phyloP scores from a whole-genome alignment of 768 basidiomycete genomes.

The Mrakia hoshinonis region DNA sequence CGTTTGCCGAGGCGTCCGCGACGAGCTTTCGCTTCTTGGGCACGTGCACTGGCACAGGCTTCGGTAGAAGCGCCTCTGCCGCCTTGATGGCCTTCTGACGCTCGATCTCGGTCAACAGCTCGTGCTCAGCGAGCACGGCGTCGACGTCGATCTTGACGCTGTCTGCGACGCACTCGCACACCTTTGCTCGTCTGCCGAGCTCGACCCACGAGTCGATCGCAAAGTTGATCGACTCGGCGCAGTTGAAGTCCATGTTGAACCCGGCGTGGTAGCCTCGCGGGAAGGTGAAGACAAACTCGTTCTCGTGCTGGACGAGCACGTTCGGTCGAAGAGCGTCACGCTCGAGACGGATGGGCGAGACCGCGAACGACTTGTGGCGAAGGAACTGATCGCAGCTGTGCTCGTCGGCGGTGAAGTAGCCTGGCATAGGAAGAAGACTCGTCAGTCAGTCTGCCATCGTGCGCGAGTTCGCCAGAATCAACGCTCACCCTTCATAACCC shows the following conservation, averaged over 20 bases:
- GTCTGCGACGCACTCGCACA: slow-evolving; percentile 42
- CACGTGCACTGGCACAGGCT: background rate
- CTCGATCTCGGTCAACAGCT: slow-evolving; percentile 35
- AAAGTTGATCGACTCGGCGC: slow-evolving; percentile 95
- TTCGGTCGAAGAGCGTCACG: slow-evolving; percentile 75
- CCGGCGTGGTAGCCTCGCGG: slow-evolving; percentile 89
- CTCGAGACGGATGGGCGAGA: slow-evolving; percentile 72
- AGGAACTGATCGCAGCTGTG: slow-evolving; percentile 84
- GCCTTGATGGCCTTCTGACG: slow-evolving; percentile 1
- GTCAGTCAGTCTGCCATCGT: background rate
- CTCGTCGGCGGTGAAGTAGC: slow-evolving; percentile 80
- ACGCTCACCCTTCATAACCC: slow-evolving; percentile 68
- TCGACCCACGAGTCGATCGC: slow-evolving; percentile 91
- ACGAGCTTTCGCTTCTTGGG: slow-evolving; percentile 13
- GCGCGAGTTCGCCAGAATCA: background rate
- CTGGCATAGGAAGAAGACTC: slow-evolving; percentile 42
- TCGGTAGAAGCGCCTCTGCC: background rate
- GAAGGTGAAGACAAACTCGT: slow-evolving; percentile 94
- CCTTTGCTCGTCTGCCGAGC: slow-evolving; percentile 62
- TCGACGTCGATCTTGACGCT: slow-evolving; percentile 90
- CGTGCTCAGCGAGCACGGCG: slow-evolving; percentile 57
- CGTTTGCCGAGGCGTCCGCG: background rate
- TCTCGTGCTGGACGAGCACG: slow-evolving; percentile 77
- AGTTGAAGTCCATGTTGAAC: slow-evolving; percentile 92
- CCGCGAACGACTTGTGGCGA: slow-evolving; percentile 91